Conservation (phyloP, 768 basidiomycete genomes). For the Boletus patriciae region DNA sequence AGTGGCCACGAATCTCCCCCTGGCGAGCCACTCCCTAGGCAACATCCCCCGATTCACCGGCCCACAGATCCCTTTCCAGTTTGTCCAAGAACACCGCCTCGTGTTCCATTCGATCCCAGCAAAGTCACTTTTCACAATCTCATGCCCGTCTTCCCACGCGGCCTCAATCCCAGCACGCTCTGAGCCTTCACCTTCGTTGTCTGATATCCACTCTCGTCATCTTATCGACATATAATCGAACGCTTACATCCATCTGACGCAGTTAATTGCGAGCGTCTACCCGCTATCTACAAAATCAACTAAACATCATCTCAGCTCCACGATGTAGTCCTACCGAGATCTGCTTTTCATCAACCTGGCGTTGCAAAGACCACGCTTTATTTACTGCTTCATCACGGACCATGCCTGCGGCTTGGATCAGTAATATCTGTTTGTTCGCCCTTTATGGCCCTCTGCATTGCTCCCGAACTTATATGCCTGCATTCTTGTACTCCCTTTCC, state of each 20-base stretch:
- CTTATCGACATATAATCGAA: conserved; percentile 34
- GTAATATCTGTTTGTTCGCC: conserved; percentile 21
- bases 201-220: conserved; percentile 13
- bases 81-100: conserved; percentile 36
- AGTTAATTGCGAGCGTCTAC: conserved; percentile 29
- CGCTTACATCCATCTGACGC: conserved; percentile 26
- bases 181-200: conserved; percentile 8
- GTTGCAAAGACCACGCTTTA: conserved; percentile 21
- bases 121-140: conserved; percentile 56
- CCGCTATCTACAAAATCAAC: conserved; percentile 21
- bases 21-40: conserved; percentile 16
- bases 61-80: conserved; percentile 16
- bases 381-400: conserved; percentile 30
- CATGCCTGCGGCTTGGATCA: conserved; percentile 29
- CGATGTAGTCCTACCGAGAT: conserved; percentile 31
- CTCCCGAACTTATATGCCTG: conserved; percentile 19
- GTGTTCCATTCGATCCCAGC: conserved; percentile 45
- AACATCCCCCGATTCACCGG: conserved; percentile 33
- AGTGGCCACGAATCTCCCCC: conserved; percentile 22
- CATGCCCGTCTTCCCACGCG: conserved; percentile 55
- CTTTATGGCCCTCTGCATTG: conserved; percentile 13
- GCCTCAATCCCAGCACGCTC: conserved; percentile 12
- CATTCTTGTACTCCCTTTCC: conserved; percentile 24
- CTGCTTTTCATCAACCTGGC: conserved; percentile 17
- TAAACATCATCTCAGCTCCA: conserved; percentile 27